Percentiles rank a stretch among this genome's conserved stretches.
Conservation (phyloP, 2,329 filamentous ascomycete species). For the Aspergillus fischeri region DNA sequence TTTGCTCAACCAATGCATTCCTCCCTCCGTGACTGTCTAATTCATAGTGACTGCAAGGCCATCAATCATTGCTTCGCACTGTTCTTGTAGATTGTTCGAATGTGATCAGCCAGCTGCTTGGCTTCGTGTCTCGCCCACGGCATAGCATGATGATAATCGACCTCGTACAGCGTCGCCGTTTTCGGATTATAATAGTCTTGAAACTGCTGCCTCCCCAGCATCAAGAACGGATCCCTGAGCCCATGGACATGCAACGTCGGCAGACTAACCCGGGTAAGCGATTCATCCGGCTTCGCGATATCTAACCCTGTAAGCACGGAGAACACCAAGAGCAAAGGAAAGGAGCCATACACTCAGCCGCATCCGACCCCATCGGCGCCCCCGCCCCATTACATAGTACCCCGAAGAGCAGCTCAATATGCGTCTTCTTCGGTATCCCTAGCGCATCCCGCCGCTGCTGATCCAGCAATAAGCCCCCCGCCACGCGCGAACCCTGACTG, state of each 20-base stretch:
- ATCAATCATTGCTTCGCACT: background rate
- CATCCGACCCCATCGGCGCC: conserved; percentile 18
- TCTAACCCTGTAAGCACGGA: background rate
- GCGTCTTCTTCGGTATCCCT: background rate
- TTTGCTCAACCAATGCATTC: background rate
- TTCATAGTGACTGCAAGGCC: background rate
- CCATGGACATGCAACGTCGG: conserved; percentile 21
- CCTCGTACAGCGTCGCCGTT: conserved; percentile 11
- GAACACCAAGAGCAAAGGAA: background rate
- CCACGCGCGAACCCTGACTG: conserved; percentile 17
- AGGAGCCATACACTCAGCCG: conserved; percentile 10
- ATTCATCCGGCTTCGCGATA: background rate
- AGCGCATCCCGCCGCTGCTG: conserved; percentile 13
- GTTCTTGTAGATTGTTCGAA: conserved; percentile 11
- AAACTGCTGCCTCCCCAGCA: conserved; percentile 13
- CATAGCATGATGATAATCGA: conserved; percentile 24
- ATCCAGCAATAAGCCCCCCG: conserved; percentile 16
- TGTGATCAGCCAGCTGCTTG: conserved; percentile 10
- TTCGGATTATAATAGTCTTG: conserved; percentile 10
- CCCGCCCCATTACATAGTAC: conserved; percentile 18
- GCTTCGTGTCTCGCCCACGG: conserved; percentile 19
- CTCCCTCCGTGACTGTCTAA: background rate
- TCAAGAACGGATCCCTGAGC: conserved; percentile 15
- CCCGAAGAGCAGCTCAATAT: conserved; percentile 12
- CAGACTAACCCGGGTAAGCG: conserved; percentile 2